Base-by-base conservation (phyloP, 805 yeast species). In the Saccharomycopsis javanensis region DNA sequence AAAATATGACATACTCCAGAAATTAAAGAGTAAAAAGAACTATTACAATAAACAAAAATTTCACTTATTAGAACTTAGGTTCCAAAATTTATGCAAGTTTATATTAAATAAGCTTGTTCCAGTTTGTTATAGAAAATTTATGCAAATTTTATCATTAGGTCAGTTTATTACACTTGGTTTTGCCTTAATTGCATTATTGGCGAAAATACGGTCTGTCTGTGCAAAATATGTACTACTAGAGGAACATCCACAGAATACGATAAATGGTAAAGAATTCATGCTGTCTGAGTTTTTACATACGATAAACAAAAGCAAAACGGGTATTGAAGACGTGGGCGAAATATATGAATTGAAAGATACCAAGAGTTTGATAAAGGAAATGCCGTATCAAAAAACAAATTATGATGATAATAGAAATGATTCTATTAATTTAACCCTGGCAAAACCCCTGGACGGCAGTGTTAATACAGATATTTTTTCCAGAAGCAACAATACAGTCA, bases 101-200 rank as follows among this genome's bases (percentile, higher is more conserved):
- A 28, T 34, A 23, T 25, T 52, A 3, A 35, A 35, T 10, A 52
- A 25, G 28, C 48, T 52, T 23, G 60, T 79, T 5, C 73, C 72
- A 1, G 66, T 67, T 34, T 73, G 78, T 50, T 79, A 73, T 67
- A 71, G 69, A 61, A 72, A 72, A 38, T 79, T 79, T 63, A 75
- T 76, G 66, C 71, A 78, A 0, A 72, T 81, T 1, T 68, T 81
- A 10, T 75, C 77, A 5, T 66, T 75, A 51, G 84, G 82, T 1
- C 85, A 81, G 62, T 81, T 77, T 60, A 69, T 79, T 7, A 73
- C 76, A 15, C 63, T 81, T n/a, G 86, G 85, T 1, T 70, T 81
- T 62, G 72, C 77, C 0, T 64, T 81, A 54, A 64, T 80, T 4
- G 85, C 79, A 0, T 58, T 68, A 23, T 59, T 73, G 28, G 68